Evolutionary conservation across 108 stramenopile genomes (phyloP), one percentile per base, ranked within the genome.

Genomic region (Cyclotella atomus): DNA sequence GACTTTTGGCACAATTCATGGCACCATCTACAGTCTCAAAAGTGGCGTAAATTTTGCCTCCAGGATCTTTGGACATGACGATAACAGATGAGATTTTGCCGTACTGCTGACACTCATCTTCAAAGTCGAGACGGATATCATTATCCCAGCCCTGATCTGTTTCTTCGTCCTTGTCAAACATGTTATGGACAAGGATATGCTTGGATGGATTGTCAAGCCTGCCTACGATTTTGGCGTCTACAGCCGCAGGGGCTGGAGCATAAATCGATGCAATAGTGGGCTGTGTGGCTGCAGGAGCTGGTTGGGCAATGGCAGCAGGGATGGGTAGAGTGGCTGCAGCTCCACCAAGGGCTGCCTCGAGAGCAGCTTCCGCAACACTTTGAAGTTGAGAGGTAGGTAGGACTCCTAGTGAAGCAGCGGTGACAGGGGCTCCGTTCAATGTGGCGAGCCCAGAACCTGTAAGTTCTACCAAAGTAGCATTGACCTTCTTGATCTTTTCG

Each of bases 101-200:
- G 68, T 93, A 95, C 79, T 94, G 92, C 32, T 80, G 59, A 55
- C 92, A 94, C 81, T 97, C 97, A 44, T 94, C 95, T 45, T 83
- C 75, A 68, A 96, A 94, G 30, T 97, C 97, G 4, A 91, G 88
- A 64, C 84, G 82, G 69, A 98, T 93, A 28, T 98, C 97, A 8
- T 83, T 69, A 53, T 89, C 89, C 97, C 97, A 98, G 1, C 87
- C 88, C 20, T 73, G 79, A 20, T 95, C 96, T 6, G 91, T 95
- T 72, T 98, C 97, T 50, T 92, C 74, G 25, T 94, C 95, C 71
- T 95, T 94, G 82, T 95, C 81, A 59, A 93, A 98, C 97, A 98
- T 97, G 78, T 98, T 97, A 70, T 89, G 86, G 8, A 98, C 89
- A 35, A 95, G 80, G 35, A 97, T 74, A 59, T 87, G 70, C 28